phyloP scores from a whole-genome alignment of 1,284 basidiomycete species.

The Jaminaea rosea region DNA sequence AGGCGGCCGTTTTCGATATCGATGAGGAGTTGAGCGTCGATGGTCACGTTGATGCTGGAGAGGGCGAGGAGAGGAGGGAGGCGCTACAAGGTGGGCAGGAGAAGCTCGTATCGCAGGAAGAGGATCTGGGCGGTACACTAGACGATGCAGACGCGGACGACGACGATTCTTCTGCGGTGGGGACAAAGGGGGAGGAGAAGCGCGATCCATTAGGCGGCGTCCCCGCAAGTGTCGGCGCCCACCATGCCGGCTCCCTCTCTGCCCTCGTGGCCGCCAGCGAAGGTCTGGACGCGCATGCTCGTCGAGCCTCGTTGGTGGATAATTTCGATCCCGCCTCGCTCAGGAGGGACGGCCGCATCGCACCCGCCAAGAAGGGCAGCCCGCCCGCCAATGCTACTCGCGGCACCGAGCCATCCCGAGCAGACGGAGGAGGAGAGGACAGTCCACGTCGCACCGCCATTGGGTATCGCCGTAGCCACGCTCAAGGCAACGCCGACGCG shows the following conservation, averaged over 20 bases:
- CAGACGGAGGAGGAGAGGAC: not conserved
- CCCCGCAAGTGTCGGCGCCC: conserved; percentile 7
- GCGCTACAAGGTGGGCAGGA: not conserved
- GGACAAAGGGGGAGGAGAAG: not conserved
- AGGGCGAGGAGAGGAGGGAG: conserved; percentile 1
- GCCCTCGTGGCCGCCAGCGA: conserved; percentile 15
- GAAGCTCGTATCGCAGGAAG: not conserved
- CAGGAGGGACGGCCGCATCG: conserved; percentile 24
- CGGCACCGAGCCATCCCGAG: not conserved
- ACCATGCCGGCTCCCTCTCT: conserved; percentile 21
- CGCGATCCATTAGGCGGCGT: conserved; percentile 5
- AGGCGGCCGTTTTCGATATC: conserved; percentile 28
- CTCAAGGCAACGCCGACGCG: conserved; percentile 15
- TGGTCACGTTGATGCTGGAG: too few relatives aligned
- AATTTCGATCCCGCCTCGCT: conserved; percentile 35
- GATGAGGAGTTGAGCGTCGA: conserved; percentile 17
- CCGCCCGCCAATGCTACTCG: not conserved
- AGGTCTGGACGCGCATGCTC: not conserved
- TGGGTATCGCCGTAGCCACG: conserved; percentile 7
- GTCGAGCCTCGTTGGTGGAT: not conserved
- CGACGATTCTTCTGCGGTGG: not conserved
- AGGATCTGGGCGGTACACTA: not conserved
- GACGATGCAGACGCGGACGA: not conserved
- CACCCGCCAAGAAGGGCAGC: not conserved
- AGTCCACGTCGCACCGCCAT: conserved; percentile 1